phyloP scores from a whole-genome alignment of 2,329 filamentous ascomycete species.

The Paraconiothyrium brasiliense region DNA sequence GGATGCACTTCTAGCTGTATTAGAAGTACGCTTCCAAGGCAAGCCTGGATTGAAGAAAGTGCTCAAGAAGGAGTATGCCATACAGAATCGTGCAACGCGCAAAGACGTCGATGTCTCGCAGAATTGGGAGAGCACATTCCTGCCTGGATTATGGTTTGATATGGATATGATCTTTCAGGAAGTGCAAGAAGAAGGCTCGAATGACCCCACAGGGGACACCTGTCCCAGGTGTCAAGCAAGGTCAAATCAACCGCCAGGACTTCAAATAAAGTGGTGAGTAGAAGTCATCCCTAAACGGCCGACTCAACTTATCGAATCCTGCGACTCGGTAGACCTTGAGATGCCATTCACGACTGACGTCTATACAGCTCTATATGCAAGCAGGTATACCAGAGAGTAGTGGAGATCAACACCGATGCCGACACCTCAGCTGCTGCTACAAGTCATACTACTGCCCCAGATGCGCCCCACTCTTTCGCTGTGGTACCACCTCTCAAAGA shows the following conservation, averaged over 20 bases:
- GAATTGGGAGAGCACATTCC: constrained; percentile 15
- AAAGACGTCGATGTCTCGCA: constrained; percentile 14
- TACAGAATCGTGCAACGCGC: constrained; percentile 19
- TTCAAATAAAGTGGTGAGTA: no score
- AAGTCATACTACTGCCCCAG: no score
- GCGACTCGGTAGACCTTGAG: no score
- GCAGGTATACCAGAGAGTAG: no score
- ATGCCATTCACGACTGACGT: no score
- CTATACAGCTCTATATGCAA: no score
- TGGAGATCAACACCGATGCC: no score
- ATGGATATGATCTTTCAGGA: constrained; percentile 13
- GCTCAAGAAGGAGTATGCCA: constrained; percentile 15
- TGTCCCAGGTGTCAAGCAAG: background rate
- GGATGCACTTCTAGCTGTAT: constrained; percentile 22
- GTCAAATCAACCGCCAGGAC: background rate
- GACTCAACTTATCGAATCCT: no score
- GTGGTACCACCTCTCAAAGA: no score
- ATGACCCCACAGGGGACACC: background rate
- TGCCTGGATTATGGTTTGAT: constrained; percentile 20
- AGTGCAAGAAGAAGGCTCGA: background rate
- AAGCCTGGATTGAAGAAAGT: constrained; percentile 20
- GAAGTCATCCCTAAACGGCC: no score
- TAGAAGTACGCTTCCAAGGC: constrained; percentile 22
- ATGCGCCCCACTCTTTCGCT: no score
- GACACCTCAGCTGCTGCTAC: no score